Conservation (phyloP, 1,284 basidiomycete species). For the Moniliella sp. region DNA sequence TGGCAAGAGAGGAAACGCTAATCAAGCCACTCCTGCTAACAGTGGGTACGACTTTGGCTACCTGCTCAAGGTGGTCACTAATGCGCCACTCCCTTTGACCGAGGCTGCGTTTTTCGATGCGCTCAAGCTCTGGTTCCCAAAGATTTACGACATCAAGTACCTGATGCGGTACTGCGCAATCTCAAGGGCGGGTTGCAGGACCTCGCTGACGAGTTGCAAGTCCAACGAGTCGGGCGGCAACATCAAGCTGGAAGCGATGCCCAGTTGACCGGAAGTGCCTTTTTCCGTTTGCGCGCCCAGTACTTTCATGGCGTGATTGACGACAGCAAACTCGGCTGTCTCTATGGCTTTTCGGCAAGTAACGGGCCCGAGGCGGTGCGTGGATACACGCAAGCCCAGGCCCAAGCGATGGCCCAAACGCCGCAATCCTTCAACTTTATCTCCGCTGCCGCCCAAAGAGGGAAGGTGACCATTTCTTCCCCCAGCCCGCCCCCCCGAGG, state of each 20-base stretch:
- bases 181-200: slow-evolving; percentile 85
- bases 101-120: slow-evolving; percentile 78
- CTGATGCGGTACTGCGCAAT: slow-evolving; percentile 67
- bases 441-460: too few relatives aligned
- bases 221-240: slow-evolving; percentile 69
- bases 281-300: slow-evolving; percentile 79
- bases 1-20: background rate
- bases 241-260: slow-evolving; percentile 92
- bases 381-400: too few relatives aligned
- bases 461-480: too few relatives aligned
- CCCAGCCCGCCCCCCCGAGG: too few relatives aligned
- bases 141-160: slow-evolving; percentile 90
- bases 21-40: slow-evolving; percentile 4
- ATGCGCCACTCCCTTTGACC: slow-evolving; percentile 59
- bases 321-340: slow-evolving; percentile 12
- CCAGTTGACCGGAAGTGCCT: slow-evolving; percentile 69
- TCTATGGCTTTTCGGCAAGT: slow-evolving; percentile 1
- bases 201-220: slow-evolving; percentile 74
- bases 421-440: too few relatives aligned
- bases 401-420: too few relatives aligned
- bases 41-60: slow-evolving; percentile 99
- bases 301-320: slow-evolving; percentile 75
- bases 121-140: slow-evolving; percentile 78
- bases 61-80: slow-evolving; percentile 79
- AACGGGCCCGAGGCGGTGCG: background rate